These are phyloP conservation scores for Zoysia japonica DNA, from an alignment of 176 grass and related monocot genomes.

Conservation along the genomic window DNA sequence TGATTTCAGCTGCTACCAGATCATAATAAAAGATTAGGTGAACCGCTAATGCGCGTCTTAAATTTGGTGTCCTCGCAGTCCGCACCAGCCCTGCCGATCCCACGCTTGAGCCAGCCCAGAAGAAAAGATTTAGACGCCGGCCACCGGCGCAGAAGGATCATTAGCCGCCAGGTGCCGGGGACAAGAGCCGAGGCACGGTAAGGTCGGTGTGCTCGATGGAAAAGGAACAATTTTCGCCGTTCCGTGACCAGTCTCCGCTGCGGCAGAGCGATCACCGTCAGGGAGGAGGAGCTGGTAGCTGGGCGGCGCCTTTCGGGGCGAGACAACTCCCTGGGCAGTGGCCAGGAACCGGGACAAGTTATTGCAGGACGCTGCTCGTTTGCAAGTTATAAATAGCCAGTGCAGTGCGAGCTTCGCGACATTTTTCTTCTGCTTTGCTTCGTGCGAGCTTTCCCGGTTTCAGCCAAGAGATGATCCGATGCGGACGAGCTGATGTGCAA, in stretches of 20 bases:
- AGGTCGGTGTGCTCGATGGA: background rate
- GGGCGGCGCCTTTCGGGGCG: conserved; percentile 32
- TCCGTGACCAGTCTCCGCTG: background rate
- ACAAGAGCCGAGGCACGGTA: too few relatives aligned
- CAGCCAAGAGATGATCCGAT: background rate
- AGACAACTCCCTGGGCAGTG: conserved; percentile 32
- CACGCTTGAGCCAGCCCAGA: background rate
- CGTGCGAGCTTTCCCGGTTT: background rate
- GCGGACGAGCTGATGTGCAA: too few relatives aligned
- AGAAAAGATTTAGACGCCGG: background rate
- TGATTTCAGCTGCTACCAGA: background rate
- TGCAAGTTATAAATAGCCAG: background rate
- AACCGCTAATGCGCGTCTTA: conserved; percentile 31
- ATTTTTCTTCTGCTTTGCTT: background rate
- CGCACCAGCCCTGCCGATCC: background rate
- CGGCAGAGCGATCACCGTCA: conserved; percentile 24
- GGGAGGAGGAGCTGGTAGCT: conserved; percentile 19
- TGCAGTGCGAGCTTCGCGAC: background rate
- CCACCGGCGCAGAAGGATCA: background rate
- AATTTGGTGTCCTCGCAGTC: background rate
- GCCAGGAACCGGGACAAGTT: background rate
- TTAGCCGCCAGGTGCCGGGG: background rate
- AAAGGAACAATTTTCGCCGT: background rate
- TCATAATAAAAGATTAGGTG: conserved; percentile 48
- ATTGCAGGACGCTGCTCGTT: conserved; percentile 22